Conservation (phyloP, 2,329 filamentous ascomycete genomes). For the Colletotrichum somersetense region DNA sequence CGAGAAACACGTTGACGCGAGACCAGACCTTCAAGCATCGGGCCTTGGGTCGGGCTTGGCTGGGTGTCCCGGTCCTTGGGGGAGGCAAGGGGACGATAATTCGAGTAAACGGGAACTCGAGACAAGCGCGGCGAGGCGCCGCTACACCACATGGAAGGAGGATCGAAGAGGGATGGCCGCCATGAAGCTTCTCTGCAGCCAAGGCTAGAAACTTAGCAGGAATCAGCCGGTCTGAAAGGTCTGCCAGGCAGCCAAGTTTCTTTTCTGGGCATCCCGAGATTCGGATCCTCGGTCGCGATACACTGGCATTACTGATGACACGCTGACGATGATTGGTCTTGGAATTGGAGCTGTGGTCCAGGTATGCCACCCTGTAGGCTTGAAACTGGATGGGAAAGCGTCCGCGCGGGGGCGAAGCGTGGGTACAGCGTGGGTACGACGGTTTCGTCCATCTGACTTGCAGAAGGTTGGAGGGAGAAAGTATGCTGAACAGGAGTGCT, state of each 20-base stretch:
- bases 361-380: conserved; percentile 27
- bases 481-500: conserved; percentile 7
- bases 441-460: conserved; percentile 27
- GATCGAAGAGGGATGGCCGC: conserved; percentile 20
- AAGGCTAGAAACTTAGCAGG: conserved; percentile 22
- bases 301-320: conserved; percentile 20
- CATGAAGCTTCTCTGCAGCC: conserved; percentile 37
- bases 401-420: conserved; percentile 37
- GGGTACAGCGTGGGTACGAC: conserved; percentile 14
- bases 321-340: conserved; percentile 15
- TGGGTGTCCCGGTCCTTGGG: conserved; percentile 22
- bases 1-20: conserved; percentile 18
- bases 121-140: conserved; percentile 37
- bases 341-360: conserved; percentile 19
- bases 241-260: conserved; percentile 9
- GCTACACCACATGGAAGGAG: conserved; percentile 34
- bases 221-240: conserved; percentile 3
- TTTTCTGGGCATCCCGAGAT: conserved; percentile 32
- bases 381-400: conserved; percentile 33
- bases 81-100: conserved; percentile 21
- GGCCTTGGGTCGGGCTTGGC: conserved; percentile 27
- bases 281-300: conserved; percentile 32
- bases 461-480: conserved; percentile 3
- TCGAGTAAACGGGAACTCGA: conserved; percentile 4
- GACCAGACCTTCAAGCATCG: conserved; percentile 34